Evolutionary conservation across 2,329 filamentous ascomycete genomes (phyloP).

Genomic region (Colletotrichum scovillei): DNA sequence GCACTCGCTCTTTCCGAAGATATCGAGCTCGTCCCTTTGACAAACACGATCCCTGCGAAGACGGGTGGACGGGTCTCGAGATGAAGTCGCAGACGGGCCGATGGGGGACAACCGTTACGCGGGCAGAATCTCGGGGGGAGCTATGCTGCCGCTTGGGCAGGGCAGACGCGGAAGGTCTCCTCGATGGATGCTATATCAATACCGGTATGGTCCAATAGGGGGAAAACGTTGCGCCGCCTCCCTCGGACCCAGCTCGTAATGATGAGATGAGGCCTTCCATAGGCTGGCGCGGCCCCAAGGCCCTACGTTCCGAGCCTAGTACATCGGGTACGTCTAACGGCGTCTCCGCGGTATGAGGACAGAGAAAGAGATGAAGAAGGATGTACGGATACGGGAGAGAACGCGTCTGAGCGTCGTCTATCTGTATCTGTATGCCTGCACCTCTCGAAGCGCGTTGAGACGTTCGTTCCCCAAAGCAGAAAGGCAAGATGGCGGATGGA

Average conservation of each 20-base stretch:
- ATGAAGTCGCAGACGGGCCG: constrained; percentile 17
- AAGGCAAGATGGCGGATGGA: too few species aligned
- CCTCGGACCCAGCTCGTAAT: neutral
- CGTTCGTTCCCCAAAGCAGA: neutral
- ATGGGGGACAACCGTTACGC: constrained; percentile 6
- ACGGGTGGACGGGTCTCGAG: neutral
- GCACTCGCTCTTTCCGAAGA: neutral
- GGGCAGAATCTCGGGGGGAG: neutral
- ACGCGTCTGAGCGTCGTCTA: neutral
- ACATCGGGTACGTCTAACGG: neutral
- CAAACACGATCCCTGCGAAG: neutral
- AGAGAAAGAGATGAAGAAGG: neutral
- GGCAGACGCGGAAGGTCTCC: neutral
- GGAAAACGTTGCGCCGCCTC: neutral
- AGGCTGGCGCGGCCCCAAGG: neutral
- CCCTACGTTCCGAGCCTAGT: neutral
- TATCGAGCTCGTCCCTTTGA: neutral
- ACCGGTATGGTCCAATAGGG: neutral
- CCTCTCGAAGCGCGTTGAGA: neutral
- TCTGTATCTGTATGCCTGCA: neutral
- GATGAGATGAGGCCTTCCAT: constrained; percentile 15
- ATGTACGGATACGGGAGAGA: neutral
- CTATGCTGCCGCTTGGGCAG: neutral
- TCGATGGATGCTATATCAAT: constrained; percentile 1
- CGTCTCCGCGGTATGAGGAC: neutral